Conservation (phyloP, 2,329 filamentous ascomycete species). For the Fusarium devonianum region DNA sequence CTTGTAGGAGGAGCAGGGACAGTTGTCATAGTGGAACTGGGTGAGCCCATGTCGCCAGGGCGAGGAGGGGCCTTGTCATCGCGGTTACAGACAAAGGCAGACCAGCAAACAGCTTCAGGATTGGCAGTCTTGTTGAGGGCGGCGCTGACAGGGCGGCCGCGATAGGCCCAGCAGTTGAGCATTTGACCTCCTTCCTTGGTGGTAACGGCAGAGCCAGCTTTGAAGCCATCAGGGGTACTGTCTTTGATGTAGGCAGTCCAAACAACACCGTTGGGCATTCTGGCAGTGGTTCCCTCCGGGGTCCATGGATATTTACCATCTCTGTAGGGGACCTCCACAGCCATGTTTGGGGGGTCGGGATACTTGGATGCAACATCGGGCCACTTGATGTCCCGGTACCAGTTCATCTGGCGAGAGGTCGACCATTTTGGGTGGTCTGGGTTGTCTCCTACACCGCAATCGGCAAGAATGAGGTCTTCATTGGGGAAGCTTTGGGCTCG, state of each 20-base stretch:
- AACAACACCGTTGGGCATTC: constrained; percentile 49
- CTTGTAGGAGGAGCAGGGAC: constrained; percentile 45
- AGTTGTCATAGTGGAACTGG: constrained; percentile 46
- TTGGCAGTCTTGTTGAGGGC: constrained; percentile 50
- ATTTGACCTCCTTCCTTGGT: constrained; percentile 50
- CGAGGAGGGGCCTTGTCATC: constrained; percentile 45
- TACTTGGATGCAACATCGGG: constrained; percentile 45
- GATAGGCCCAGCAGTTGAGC: constrained; percentile 53
- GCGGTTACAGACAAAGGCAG: constrained; percentile 53
- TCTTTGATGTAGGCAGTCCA: constrained; percentile 54
- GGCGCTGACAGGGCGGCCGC: constrained; percentile 49
- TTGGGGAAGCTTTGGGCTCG: constrained; percentile 41
- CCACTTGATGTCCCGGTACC: constrained; percentile 51
- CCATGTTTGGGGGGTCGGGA: constrained; percentile 49
- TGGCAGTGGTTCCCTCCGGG: constrained; percentile 48
- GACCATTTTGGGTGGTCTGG: constrained; percentile 50
- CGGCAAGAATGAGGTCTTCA: constrained; percentile 51
- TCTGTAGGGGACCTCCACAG: constrained; percentile 49
- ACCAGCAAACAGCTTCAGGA: constrained; percentile 49
- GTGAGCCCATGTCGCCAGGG: constrained; percentile 47
- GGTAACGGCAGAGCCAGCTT: constrained; percentile 50
- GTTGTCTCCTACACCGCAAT: constrained; percentile 54
- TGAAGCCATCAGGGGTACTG: constrained; percentile 50
- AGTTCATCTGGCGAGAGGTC: constrained; percentile 54
- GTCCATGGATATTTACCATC: constrained; percentile 51